These are phyloP conservation scores for Citrullus colocynthis DNA, from an alignment of 306 rosid species.

Conservation along the genomic window DNA sequence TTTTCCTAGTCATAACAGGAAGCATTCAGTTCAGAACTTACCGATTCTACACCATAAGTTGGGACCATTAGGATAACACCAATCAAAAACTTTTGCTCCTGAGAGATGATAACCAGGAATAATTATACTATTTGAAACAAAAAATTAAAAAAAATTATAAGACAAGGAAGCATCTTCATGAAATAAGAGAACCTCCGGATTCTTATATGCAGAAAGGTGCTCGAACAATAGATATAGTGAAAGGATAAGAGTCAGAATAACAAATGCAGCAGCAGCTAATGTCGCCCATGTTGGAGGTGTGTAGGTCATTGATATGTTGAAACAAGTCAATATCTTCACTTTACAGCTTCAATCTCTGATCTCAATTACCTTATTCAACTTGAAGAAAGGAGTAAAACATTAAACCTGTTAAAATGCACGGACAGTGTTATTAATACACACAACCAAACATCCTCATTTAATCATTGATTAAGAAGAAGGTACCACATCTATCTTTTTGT, in stretches of 20 bases:
- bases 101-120: conserved; percentile 1
- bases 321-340: conserved; percentile 7
- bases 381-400: background rate
- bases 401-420: background rate
- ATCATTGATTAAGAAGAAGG: background rate
- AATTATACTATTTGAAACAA: background rate
- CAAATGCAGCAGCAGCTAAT: conserved; percentile 45
- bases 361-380: background rate
- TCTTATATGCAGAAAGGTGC: conserved; percentile 94
- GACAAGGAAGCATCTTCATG: background rate
- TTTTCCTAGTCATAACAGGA: background rate
- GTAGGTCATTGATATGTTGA: conserved; percentile 18
- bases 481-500: background rate
- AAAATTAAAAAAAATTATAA: background rate
- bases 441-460: background rate
- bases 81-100: conserved; percentile 90
- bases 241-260: conserved; percentile 51
- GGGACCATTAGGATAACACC: conserved; percentile 97
- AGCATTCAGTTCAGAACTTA: conserved; percentile 27
- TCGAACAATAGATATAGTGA: conserved; percentile 73
- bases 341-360: background rate
- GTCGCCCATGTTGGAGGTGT: conserved; percentile 82
- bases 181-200: conserved; percentile 57
- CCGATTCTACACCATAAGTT: conserved; percentile 90
- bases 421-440: background rate